Percentiles rank a stretch among this genome's conserved stretches.
Evolutionary conservation across 768 basidiomycete genomes (phyloP).

Genomic region (Russula griseocarnosa): DNA sequence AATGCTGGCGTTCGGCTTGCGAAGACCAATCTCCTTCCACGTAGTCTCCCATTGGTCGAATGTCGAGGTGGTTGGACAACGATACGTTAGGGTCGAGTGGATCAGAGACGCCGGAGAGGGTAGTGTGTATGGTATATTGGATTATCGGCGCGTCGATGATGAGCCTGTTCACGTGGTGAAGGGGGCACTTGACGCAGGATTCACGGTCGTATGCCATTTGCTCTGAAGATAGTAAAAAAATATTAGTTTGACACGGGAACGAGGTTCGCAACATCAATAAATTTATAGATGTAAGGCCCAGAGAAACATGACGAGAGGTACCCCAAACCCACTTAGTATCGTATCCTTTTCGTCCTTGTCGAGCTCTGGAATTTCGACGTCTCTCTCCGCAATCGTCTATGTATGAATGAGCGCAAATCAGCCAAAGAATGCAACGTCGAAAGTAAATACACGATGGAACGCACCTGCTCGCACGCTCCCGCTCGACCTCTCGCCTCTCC

Average conservation of each 20-base stretch:
- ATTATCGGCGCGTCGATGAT: not conserved
- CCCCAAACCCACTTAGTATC: conserved; percentile 15
- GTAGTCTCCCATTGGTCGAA: conserved; percentile 1
- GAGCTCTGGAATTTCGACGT: conserved; percentile 60
- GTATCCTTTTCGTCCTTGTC: conserved; percentile 30
- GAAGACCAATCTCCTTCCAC: conserved; percentile 5
- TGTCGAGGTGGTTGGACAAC: conserved; percentile 1
- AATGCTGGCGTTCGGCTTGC: not conserved
- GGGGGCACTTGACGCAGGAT: too few relatives aligned
- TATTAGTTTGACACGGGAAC: not conserved
- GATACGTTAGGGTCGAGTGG: conserved; percentile 10
- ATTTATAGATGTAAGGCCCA: not conserved
- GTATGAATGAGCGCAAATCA: conserved; percentile 1
- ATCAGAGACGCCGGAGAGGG: conserved; percentile 16
- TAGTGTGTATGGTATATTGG: conserved; percentile 7
- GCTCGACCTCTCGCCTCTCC: conserved; percentile 82
- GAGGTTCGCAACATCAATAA: not conserved
- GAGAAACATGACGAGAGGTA: not conserved
- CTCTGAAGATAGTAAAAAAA: not conserved
- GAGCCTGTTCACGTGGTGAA: conserved; percentile 1
- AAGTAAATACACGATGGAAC: conserved; percentile 29
- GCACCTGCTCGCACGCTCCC: conserved; percentile 75
- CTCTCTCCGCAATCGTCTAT: conserved; percentile 58
- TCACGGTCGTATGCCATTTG: not conserved
- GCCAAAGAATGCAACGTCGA: not conserved